phyloP scores from a whole-genome alignment of 768 basidiomycete species.

The Mycena vitilis region DNA sequence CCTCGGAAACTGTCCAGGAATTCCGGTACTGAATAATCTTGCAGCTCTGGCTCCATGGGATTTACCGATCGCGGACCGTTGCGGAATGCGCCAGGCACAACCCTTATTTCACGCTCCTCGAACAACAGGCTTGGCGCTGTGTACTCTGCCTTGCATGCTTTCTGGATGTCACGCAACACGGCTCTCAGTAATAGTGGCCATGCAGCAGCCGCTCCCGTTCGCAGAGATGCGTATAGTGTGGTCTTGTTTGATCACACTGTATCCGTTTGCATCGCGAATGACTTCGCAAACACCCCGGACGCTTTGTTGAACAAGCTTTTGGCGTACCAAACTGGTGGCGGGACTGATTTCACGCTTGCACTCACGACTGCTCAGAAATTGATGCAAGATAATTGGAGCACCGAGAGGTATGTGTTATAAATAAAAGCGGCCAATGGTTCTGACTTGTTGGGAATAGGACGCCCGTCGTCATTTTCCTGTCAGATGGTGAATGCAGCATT shows the following conservation, averaged over 20 bases:
- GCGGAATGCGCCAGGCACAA: conserved; percentile 51
- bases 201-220: conserved; percentile 15
- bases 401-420: conserved; percentile 53
- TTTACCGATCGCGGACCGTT: conserved; percentile 53
- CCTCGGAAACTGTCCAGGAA: background rate
- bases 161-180: conserved; percentile 37
- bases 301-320: conserved; percentile 54
- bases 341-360: conserved; percentile 59
- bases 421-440: background rate
- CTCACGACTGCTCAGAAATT: conserved; percentile 45
- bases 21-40: background rate
- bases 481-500: conserved; percentile 63
- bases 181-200: conserved; percentile 21
- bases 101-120: conserved; percentile 17
- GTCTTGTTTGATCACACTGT: conserved; percentile 53
- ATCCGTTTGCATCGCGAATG: conserved; percentile 49
- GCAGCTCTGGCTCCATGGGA: conserved; percentile 61
- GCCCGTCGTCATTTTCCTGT: conserved; percentile 65
- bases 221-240: conserved; percentile 48
- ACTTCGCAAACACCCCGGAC: conserved; percentile 58
- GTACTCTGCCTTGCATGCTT: conserved; percentile 46
- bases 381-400: conserved; percentile 62
- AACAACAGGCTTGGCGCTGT: conserved; percentile 65
- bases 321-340: conserved; percentile 37
- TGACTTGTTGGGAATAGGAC: conserved; percentile 41